These are phyloP conservation scores for Reutealis trisperma DNA, from an alignment of 345 rosid species.

Conservation along the genomic window DNA sequence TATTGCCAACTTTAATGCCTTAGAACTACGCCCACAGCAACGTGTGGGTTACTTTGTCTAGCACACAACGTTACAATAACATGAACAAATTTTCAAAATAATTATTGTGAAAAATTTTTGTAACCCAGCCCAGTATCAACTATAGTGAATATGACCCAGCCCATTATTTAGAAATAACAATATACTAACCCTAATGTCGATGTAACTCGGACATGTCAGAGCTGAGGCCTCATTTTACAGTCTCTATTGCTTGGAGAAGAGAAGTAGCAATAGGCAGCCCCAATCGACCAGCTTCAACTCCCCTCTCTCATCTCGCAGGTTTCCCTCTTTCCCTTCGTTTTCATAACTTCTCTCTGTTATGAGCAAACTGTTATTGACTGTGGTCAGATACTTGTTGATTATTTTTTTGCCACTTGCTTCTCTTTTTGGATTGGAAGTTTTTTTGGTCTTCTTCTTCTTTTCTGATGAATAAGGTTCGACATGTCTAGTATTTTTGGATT, in stretches of 20 bases:
- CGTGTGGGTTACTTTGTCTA: too few relatives aligned
- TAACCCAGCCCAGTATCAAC: too few relatives aligned
- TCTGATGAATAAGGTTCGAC: not conserved
- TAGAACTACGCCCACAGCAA: too few relatives aligned
- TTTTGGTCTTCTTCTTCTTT: not conserved
- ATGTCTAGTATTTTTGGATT: too few relatives aligned
- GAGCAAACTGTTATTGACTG: not conserved
- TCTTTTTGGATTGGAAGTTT: too few relatives aligned
- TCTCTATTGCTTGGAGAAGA: not conserved
- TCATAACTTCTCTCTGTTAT: not conserved
- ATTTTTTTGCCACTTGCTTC: not conserved
- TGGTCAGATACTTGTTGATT: not conserved
- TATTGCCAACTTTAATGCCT: too few relatives aligned
- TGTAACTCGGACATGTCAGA: not conserved
- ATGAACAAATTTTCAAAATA: too few relatives aligned
- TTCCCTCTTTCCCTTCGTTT: not conserved
- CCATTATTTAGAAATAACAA: not conserved
- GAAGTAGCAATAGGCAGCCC: not conserved
- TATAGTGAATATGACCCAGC: not conserved
- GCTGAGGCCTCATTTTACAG: not conserved
- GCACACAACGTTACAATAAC: too few relatives aligned
- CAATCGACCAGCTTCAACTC: not conserved
- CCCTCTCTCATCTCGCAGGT: not conserved
- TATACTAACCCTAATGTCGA: conserved; percentile 5
- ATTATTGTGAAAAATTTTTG: too few relatives aligned